A percentile compares a stretch with the other conserved stretches of the same genome.
These are phyloP conservation scores for Boletellus ananiceps DNA, from an alignment of 768 basidiomycete species.

Conservation along the genomic window DNA sequence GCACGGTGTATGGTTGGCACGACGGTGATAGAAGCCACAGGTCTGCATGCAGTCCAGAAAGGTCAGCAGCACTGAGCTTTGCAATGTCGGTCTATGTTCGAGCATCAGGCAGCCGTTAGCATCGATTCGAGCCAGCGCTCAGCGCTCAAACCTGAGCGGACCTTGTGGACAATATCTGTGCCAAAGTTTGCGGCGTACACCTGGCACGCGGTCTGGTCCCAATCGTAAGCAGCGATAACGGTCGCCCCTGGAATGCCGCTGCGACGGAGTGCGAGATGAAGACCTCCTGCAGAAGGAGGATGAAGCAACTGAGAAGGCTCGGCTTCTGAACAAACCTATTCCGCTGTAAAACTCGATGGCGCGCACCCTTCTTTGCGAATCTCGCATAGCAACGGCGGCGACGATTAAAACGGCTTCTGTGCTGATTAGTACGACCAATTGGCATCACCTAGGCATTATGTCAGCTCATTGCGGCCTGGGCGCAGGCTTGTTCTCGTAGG, in stretches of 20 bases:
- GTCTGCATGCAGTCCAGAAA: constrained; percentile 48
- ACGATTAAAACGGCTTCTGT: no score
- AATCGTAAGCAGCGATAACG: constrained; percentile 71
- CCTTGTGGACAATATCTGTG: constrained; percentile 38
- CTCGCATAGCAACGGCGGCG: neutral
- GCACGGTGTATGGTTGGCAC: constrained; percentile 79
- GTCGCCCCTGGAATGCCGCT: constrained; percentile 41
- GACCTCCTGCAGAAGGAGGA: constrained; percentile 49
- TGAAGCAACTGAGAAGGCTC: constrained; percentile 1
- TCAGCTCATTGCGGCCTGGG: constrained; percentile 18
- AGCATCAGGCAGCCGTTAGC: neutral
- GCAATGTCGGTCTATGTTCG: constrained; percentile 53
- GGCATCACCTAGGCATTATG: constrained; percentile 6
- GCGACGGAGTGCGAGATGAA: constrained; percentile 61
- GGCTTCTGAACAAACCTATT: constrained; percentile 48
- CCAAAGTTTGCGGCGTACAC: constrained; percentile 67
- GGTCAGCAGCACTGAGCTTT: constrained; percentile 43
- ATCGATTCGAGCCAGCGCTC: neutral
- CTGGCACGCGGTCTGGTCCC: constrained; percentile 70
- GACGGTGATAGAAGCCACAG: constrained; percentile 80
- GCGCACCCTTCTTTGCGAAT: constrained; percentile 11
- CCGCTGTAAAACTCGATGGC: constrained; percentile 74
- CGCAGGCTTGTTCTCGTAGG: constrained; percentile 13
- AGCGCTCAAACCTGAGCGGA: neutral
- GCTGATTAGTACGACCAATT: constrained; percentile 9